Evolutionary conservation across 352 stramenopile genomes (phyloP), one percentile per base, ranked within the genome.

Genomic region (Plasmopara muralis): DNA sequence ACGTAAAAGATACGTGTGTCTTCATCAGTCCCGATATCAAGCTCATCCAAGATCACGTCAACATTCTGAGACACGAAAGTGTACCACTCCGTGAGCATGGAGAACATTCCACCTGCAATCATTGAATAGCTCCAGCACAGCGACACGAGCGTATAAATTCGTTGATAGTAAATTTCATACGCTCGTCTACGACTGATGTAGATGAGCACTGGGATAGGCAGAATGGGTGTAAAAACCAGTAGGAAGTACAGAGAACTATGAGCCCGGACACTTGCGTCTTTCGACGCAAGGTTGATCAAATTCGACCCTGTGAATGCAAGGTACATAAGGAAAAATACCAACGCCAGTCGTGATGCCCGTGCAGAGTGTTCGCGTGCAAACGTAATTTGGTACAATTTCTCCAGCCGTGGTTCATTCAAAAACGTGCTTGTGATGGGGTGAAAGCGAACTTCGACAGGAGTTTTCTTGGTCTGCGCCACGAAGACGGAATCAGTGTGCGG

Each of bases 61-160:
- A 91, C 64, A 55, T 91, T 78, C 47, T 83, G 81, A 10, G 64
- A 62, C 6, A 91, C 64, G 60, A 87, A 89, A 47, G 73, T 82
- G 59, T 75, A 86, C 77, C 77, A 91, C 58, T 91, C 81, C 16
- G 57, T 75, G n/a, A 91, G 67, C 77, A 91, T 85, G 15, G 81
- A 89, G 45, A 88, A 87, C 76, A 88, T 85, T 6, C 81, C 81
- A 15, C 81, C 81, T 2, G 58, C 66, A 45, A 89, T 81, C 46
- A 91, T 77, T 10, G 77, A 88, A 47, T 85, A 81, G 28, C 67
- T 79, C 77, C 77, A 91, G 38, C 72, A 88, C 8, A 87, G 30
- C 28, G 86, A 38, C 9, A 91, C 61, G 7, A 77, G 50, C 6
- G 76, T 83, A 59, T 91, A 91, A 15, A 87, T 67, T n/a, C 72